Evolutionary conservation across 176 grass and related monocot species (phyloP), one percentile per base, ranked within the genome.

Genomic region (Cymbopogon citratus): DNA sequence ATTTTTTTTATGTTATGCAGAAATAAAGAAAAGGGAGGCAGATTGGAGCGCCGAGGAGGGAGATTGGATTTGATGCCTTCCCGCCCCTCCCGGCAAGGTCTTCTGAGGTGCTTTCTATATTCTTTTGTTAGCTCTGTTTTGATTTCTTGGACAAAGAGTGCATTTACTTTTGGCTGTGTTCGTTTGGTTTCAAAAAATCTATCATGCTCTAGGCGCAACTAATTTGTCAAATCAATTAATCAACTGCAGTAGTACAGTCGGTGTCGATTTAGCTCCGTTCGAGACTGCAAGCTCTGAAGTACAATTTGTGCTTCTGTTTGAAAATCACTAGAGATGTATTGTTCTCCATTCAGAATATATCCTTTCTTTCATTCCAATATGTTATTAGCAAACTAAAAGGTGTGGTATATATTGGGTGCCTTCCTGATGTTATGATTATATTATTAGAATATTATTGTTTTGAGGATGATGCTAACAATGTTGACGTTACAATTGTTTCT

Each of bases 51-150:
- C 86, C n/a, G n/a, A n/a, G 56, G 61, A 97, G 88, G 81, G 87
- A 85, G 54, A 88, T 85, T 6, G 75, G 80, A n/a, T 87, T 89
- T 35, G 87, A 94, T 74, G 79, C 81, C 60, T 94, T 87, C 76
- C 79, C 90, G 29, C 76, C 82, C 38, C 35, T 90, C 15, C 72
- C 85, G n/a, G 79, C 39, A 89, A 89, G 78, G 81, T 91, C 52
- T 97, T 97, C 63, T 87, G 88, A 97, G 90, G 93, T 97, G 68
- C 82, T 79, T 79, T 83, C 56, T 71, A 25, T 33, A 9, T 71
- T 78, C 51, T 66, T 28, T 77, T 76, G 13, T 23, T 66, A 49
- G 5, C 43, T 19, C 27, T 66, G 14, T 48, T 70, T 38, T 25
- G 62, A 33, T 66, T 77, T 52, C 24, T 52, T 23, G 45, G 19